Conservation (phyloP, 495 filamentous ascomycete genomes). For the Aspergillus incahuasiensis region DNA sequence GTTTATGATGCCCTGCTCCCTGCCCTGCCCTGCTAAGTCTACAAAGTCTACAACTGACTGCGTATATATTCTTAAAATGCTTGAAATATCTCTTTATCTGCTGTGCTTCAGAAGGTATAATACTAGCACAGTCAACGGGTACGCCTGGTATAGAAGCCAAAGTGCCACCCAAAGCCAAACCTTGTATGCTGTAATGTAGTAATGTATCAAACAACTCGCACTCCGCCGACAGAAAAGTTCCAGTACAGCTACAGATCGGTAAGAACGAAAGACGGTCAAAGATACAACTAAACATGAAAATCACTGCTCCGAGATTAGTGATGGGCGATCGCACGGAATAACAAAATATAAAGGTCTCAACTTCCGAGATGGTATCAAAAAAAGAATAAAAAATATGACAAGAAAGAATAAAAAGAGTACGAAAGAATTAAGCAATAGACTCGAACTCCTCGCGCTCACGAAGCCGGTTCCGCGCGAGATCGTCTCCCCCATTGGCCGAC, state of each 20-base stretch:
- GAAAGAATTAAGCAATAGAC: slow-evolving; percentile 38
- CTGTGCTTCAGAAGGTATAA: too few species aligned
- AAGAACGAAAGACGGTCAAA: slow-evolving; percentile 5
- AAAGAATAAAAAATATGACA: neutral
- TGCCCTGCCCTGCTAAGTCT: too few species aligned
- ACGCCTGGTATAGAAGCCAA: slow-evolving; percentile 1
- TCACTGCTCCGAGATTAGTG: slow-evolving; percentile 18
- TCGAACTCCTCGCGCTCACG: slow-evolving; percentile 64
- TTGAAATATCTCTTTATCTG: neutral
- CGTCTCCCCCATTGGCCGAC: slow-evolving; percentile 79
- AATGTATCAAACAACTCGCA: slow-evolving; percentile 12
- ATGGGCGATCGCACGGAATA: neutral
- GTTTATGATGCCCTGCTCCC: too few species aligned
- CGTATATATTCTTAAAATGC: too few species aligned
- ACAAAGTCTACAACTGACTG: too few species aligned
- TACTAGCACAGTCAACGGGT: neutral
- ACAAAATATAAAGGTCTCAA: slow-evolving; percentile 13
- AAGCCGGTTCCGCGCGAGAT: slow-evolving; percentile 79
- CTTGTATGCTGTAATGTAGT: slow-evolving; percentile 24
- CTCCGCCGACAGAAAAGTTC: slow-evolving; percentile 1
- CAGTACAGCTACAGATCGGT: slow-evolving; percentile 10
- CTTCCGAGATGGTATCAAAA: slow-evolving; percentile 23
- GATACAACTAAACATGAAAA: slow-evolving; percentile 7
- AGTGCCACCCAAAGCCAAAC: slow-evolving; percentile 15
- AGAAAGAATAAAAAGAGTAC: slow-evolving; percentile 12